Evolutionary conservation across 495 filamentous ascomycete genomes (phyloP).

Genomic region (Pseudevernia furfuracea): DNA sequence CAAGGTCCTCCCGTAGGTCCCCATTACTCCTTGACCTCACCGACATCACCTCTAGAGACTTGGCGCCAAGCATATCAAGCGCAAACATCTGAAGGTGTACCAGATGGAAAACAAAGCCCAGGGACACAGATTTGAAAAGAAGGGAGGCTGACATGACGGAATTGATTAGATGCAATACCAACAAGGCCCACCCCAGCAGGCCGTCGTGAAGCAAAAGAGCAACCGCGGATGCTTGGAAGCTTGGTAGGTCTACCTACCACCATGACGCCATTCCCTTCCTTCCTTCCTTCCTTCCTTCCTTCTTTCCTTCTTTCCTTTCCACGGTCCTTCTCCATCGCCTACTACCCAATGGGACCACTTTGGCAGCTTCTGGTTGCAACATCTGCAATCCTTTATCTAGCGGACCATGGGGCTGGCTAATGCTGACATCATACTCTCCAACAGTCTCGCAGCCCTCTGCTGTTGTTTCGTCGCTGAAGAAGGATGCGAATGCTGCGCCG

Average conservation of each 20-base stretch:
- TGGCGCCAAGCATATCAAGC: constrained; percentile 5
- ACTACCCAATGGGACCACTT: not conserved
- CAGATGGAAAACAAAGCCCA: constrained; percentile 21
- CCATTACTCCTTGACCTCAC: constrained; percentile 24
- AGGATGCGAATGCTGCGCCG: constrained; percentile 69
- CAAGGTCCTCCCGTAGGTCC: constrained; percentile 34
- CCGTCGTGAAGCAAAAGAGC: constrained; percentile 40
- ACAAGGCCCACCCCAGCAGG: constrained; percentile 47
- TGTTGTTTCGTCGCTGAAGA: constrained; percentile 76
- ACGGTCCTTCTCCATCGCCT: not conserved
- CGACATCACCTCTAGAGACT: constrained; percentile 16
- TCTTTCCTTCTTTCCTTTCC: not conserved
- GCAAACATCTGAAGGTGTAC: constrained; percentile 6
- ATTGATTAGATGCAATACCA: constrained; percentile 47
- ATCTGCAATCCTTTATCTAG: not conserved
- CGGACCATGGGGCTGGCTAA: constrained; percentile 6
- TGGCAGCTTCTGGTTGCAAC: not conserved
- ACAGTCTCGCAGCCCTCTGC: constrained; percentile 59
- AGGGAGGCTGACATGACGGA: constrained; percentile 17
- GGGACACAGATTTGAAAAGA: constrained; percentile 24
- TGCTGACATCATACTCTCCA: constrained; percentile 18
- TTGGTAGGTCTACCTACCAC: constrained; percentile 38
- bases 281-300: not conserved
- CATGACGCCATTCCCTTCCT: not conserved
- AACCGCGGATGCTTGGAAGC: constrained; percentile 55